phyloP scores from a whole-genome alignment of 2,329 filamentous ascomycete species.

The Orbilia ellipsospora region DNA sequence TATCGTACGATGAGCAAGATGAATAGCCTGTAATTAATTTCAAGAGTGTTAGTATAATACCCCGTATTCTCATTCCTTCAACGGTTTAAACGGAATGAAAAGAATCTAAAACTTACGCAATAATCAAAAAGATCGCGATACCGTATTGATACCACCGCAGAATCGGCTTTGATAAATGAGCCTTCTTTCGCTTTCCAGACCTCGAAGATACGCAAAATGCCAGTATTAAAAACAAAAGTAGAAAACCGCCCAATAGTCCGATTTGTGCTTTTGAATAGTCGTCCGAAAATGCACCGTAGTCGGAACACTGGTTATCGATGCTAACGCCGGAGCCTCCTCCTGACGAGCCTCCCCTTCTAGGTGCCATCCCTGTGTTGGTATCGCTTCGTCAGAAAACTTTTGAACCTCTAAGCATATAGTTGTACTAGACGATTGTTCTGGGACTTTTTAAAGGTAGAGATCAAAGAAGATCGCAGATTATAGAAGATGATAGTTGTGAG shows the following conservation, averaged over 20 bases:
- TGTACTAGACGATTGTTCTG: not conserved
- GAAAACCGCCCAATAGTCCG: conserved; percentile 28
- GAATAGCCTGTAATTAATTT: conserved; percentile 17
- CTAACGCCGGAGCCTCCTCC: conserved; percentile 2
- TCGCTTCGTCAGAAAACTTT: not conserved
- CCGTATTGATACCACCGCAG: conserved; percentile 50
- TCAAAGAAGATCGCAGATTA: not conserved
- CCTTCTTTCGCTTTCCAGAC: conserved; percentile 45
- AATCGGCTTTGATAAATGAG: conserved; percentile 21
- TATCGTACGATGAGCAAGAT: conserved; percentile 36
- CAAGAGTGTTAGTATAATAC: not conserved
- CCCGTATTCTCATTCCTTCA: too few relatives aligned
- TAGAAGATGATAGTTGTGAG: not conserved
- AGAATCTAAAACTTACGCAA: conserved; percentile 28
- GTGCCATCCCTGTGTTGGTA: conserved; percentile 31
- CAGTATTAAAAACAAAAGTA: conserved; percentile 35
- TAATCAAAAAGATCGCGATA: conserved; percentile 33
- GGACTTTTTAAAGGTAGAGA: not conserved
- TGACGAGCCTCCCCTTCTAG: conserved; percentile 31
- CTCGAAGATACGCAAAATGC: conserved; percentile 8
- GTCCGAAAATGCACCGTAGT: conserved; percentile 22
- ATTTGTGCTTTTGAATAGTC: conserved; percentile 39
- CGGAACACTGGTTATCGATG: conserved; percentile 35
- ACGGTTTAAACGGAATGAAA: not conserved
- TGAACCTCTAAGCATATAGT: not conserved